Base-by-base conservation (phyloP, 176 grass and related monocot genomes). In the Phyllostachys edulis region DNA sequence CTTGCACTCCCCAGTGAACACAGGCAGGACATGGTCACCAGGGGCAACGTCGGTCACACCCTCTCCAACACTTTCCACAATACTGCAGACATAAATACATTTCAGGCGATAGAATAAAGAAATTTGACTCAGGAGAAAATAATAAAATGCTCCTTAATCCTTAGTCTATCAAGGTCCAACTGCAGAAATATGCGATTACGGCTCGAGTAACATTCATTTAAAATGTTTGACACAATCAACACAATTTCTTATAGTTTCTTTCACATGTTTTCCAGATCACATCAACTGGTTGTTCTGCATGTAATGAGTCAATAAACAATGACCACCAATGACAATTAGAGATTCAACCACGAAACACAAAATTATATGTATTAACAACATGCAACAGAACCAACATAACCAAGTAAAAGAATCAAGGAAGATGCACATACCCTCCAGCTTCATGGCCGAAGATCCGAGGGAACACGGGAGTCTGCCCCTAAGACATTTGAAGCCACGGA, bases 361-460 rank as follows among this genome's bases (percentile, higher is more conserved):
- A 61, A 67, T 1, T 16, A 17, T 63, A 8, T 32, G 3, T 11
- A 17, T 68, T 61, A 63, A 49, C 51, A 13, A 14, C 44, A 73
- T 5, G 13, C 0, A 8, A 21, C 50, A 84, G 13, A 26, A 23
- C 11, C 61, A 80, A 29, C 20, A 73, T 36, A 76, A 32, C 13
- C 11, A 68, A 59, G 20, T 59, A 24, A 37, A 50, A 50, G 14
- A 50, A 86, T 39, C 5, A 73, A 5, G 29, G 60, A 69, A 79
- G 61, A 56, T 18, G 27, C 7, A 45, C 79, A 4, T 94, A 97
- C 94, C 94, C 94, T 87, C 88, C 90, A 92, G 94, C 94, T 81
- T 97, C 94, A 89, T 94, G 94, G n/a, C 92, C 94, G 61, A 97
- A 90, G 88, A 97, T 94, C 82, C 94, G 85, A 82, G 94, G 94